These are phyloP conservation scores for Rubroshorea leprosula DNA, from an alignment of 345 rosid species.

Conservation along the genomic window DNA sequence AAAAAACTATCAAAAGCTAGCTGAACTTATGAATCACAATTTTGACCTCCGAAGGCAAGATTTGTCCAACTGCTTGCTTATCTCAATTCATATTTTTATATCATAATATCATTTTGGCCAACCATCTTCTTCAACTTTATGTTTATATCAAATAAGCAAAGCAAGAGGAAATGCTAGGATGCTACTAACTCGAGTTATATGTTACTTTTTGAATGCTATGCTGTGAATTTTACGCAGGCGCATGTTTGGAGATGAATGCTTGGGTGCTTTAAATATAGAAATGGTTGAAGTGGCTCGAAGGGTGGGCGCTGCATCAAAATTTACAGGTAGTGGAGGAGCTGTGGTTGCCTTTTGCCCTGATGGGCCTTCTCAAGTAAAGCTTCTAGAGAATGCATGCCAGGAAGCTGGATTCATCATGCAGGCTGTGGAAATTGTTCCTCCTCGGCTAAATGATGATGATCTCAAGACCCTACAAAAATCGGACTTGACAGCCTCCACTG, in stretches of 20 bases:
- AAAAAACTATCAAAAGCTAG: conserved; percentile 60
- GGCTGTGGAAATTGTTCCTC: conserved; percentile 52
- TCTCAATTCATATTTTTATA: background rate
- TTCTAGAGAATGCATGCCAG: conserved; percentile 61
- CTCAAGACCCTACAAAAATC: conserved; percentile 23
- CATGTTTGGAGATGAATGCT: conserved; percentile 81
- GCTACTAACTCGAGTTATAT: no score
- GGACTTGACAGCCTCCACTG: background rate
- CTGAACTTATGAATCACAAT: conserved; percentile 69
- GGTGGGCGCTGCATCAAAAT: conserved; percentile 76
- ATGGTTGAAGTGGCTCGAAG: conserved; percentile 86
- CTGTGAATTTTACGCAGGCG: conserved; percentile 28
- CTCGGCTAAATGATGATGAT: conserved; percentile 44
- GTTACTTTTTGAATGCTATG: background rate
- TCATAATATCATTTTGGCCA: no score
- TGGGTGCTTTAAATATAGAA: conserved; percentile 69
- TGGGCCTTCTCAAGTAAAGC: conserved; percentile 55
- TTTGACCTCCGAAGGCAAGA: conserved; percentile 78
- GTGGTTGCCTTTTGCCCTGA: conserved; percentile 80
- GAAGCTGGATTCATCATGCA: conserved; percentile 60
- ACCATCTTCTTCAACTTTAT: no score
- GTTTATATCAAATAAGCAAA: no score
- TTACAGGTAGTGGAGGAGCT: conserved; percentile 97
- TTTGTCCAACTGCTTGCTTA: conserved; percentile 1
- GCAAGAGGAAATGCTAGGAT: no score